Evolutionary conservation across 2,329 filamentous ascomycete species (phyloP), one percentile per base, ranked within the genome.

Genomic region (Neofusicoccum cordaticola): DNA sequence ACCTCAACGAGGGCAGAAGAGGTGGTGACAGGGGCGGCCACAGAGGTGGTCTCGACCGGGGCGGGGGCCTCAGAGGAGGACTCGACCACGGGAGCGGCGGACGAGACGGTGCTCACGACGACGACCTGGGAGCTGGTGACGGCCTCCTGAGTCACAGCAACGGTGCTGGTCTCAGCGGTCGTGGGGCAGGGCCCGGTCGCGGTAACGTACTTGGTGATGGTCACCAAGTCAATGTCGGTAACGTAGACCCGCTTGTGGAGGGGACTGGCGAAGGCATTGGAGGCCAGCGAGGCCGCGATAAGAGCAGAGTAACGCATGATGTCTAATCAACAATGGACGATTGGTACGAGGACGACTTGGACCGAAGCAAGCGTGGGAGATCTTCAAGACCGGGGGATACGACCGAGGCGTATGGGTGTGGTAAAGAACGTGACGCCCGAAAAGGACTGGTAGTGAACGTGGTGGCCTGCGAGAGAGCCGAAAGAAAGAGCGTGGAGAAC

Each of bases 261-360:
- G 37, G 64, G 64, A 15, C 66, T 64, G 37, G 67, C 62, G 47
- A 71, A 52, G 47, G 57, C 64, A 31, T 41, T 34, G 57, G 37
- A 39, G 31, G 64, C 64, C 41, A 65, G 19, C 37, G 58, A 63
- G 66, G 57, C 64, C 12, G 57, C 58, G 31, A 65, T 17, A n/a
- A 65, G 62, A 60, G 51, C 57, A 41, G 48, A 53, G 48, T 53
- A 65, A 45, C 63, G 63, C 63, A 65, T 65, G 37, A 9, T 65
- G 45, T 50, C 39, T 52, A 60, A 51, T 56, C 42, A 35, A 17
- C 27, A 31, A 7, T 31, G 27, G 34, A n/a, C 34, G 22, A 58
- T 15, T 15, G 39, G 27, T 1, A 31, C 27, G 27, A 27, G 39
- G n/a, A 56, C 3, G 17, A 44, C 56, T 60, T 60, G 56, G 39